Percentiles rank a stretch among this genome's conserved stretches.
Evolutionary conservation across 768 basidiomycete species (phyloP).

Genomic region (Trametopsis cervina): DNA sequence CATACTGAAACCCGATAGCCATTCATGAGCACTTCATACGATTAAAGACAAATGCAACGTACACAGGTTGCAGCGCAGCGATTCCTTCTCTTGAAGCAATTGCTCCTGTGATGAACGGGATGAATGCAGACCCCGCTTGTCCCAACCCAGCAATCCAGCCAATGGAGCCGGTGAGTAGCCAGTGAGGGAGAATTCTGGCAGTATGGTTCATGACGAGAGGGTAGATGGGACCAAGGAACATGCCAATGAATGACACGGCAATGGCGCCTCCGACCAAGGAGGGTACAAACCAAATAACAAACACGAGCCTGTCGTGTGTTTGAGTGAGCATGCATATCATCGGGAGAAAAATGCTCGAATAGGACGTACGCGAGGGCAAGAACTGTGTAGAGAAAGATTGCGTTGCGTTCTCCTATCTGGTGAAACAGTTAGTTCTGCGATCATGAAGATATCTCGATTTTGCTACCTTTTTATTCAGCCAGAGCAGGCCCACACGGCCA

Average conservation of each 20-base stretch:
- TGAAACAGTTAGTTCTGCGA: background rate
- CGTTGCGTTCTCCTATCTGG: slow-evolving; percentile 31
- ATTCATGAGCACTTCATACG: background rate
- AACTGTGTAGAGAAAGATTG: slow-evolving; percentile 29
- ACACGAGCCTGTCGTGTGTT: slow-evolving; percentile 34
- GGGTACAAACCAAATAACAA: slow-evolving; percentile 53
- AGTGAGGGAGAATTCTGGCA: slow-evolving; percentile 36
- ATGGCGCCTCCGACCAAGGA: slow-evolving; percentile 47
- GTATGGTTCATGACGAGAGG: slow-evolving; percentile 36
- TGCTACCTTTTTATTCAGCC: slow-evolving; percentile 37
- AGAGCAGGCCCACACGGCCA: slow-evolving; percentile 45
- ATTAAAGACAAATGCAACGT: slow-evolving; percentile 17
- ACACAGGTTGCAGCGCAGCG: slow-evolving; percentile 42
- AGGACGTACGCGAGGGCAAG: slow-evolving; percentile 30
- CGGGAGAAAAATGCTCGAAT: background rate
- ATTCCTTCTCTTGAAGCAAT: slow-evolving; percentile 37
- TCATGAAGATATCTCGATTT: background rate
- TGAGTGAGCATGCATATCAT: background rate
- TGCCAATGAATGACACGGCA: slow-evolving; percentile 46
- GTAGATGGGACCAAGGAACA: slow-evolving; percentile 43
- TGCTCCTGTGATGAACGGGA: slow-evolving; percentile 46
- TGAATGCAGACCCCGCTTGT: slow-evolving; percentile 40
- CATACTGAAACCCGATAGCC: slow-evolving; percentile 5
- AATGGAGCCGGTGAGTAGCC: slow-evolving; percentile 34
- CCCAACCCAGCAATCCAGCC: slow-evolving; percentile 51